Conservation (phyloP, 495 filamentous ascomycete genomes). For the Tetracladium marchalianum region DNA sequence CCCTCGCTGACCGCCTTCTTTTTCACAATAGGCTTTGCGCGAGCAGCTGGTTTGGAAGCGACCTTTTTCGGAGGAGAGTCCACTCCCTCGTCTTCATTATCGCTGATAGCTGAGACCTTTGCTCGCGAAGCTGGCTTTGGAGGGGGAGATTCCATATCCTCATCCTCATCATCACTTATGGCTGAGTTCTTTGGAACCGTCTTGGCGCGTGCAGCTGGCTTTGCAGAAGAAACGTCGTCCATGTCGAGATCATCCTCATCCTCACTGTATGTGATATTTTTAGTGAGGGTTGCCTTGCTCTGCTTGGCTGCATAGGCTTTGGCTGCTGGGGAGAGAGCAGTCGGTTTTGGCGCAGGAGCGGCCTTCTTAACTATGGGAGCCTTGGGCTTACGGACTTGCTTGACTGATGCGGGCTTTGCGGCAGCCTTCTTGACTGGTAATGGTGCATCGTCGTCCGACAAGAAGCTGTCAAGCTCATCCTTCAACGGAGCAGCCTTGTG, state of each 20-base stretch:
- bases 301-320: constrained; percentile 75
- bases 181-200: background rate
- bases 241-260: constrained; percentile 26
- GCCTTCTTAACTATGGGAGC: constrained; percentile 17
- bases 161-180: background rate
- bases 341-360: constrained; percentile 33
- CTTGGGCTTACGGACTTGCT: constrained; percentile 26
- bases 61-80: too few species aligned
- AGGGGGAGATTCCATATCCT: background rate
- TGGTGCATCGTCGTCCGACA: constrained; percentile 35
- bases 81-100: too few species aligned
- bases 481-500: constrained; percentile 33
- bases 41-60: too few species aligned
- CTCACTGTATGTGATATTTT: constrained; percentile 31
- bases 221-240: constrained; percentile 29
- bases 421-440: constrained; percentile 23
- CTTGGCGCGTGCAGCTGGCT: constrained; percentile 19
- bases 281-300: constrained; percentile 30
- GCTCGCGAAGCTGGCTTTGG: background rate
- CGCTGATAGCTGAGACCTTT: too few species aligned
- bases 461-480: constrained; percentile 50
- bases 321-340: constrained; percentile 59
- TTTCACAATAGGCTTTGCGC: too few species aligned
- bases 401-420: constrained; percentile 25
- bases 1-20: background rate